A percentile compares a stretch with the other conserved stretches of the same genome.
Evolutionary conservation across 768 basidiomycete genomes (phyloP).

Genomic region (Mycena vulgaris): DNA sequence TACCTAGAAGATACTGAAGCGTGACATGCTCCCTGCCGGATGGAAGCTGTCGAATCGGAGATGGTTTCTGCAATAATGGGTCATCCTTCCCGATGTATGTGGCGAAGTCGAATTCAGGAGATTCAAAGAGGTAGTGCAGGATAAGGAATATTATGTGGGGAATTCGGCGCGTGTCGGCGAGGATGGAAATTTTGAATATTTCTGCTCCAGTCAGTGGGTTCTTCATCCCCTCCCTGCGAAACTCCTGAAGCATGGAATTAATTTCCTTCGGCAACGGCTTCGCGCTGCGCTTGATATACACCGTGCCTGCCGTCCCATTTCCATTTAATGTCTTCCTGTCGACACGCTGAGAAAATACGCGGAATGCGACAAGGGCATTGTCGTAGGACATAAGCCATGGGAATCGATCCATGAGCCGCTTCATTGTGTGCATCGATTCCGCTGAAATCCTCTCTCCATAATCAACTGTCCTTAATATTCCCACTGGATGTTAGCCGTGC

Average conservation of each 20-base stretch:
- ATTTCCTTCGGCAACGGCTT: conserved; percentile 24
- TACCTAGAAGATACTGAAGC: conserved; percentile 53
- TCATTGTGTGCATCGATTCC: conserved; percentile 44
- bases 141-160: conserved; percentile 38
- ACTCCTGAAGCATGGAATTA: conserved; percentile 42
- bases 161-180: conserved; percentile 35
- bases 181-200: conserved; percentile 38
- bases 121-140: conserved; percentile 45
- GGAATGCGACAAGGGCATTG: conserved; percentile 55
- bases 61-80: conserved; percentile 33
- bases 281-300: conserved; percentile 49
- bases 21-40: conserved; percentile 45
- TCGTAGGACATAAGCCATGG: conserved; percentile 55
- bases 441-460: conserved; percentile 41
- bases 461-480: neutral
- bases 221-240: conserved; percentile 38
- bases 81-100: conserved; percentile 44
- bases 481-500: conserved; percentile 33
- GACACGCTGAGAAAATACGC: conserved; percentile 54
- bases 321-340: conserved; percentile 55
- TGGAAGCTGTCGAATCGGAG: conserved; percentile 46
- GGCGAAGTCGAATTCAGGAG: conserved; percentile 48
- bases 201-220: conserved; percentile 44
- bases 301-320: conserved; percentile 53
- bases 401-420: conserved; percentile 39